Conservation (phyloP, 2,329 filamentous ascomycete genomes). For the Colletotrichum tanaceti region DNA sequence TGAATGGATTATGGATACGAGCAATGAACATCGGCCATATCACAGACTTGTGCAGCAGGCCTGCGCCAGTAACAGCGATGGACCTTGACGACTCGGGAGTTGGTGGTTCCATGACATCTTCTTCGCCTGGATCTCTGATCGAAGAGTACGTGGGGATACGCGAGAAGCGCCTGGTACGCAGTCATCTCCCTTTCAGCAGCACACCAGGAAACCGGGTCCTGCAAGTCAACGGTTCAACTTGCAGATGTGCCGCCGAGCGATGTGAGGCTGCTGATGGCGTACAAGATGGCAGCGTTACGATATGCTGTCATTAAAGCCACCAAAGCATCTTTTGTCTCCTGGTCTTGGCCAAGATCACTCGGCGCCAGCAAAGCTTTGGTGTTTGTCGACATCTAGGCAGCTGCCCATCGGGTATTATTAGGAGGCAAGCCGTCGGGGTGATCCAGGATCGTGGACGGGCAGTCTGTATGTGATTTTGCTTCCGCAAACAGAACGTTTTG, state of each 20-base stretch:
- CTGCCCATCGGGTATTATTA: slow-evolving; percentile 14
- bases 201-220: not conserved
- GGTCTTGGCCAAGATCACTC: not conserved
- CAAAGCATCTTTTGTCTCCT: not conserved
- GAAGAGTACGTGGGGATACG: not conserved
- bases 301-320: slow-evolving; percentile 15
- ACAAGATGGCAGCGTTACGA: not conserved
- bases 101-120: not conserved
- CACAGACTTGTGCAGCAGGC: slow-evolving; percentile 22
- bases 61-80: slow-evolving; percentile 12
- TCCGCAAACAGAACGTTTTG: not conserved
- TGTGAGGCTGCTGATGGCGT: slow-evolving; percentile 24
- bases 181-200: not conserved
- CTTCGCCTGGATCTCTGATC: slow-evolving; percentile 11
- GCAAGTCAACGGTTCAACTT: not conserved
- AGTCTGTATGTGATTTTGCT: not conserved
- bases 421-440: not conserved
- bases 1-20: slow-evolving; percentile 30
- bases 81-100: not conserved
- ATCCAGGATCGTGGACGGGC: not conserved
- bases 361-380: slow-evolving; percentile 2
- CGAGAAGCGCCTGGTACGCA: not conserved
- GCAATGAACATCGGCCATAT: slow-evolving; percentile 25
- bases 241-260: not conserved
- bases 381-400: not conserved